Evolutionary conservation across 1,284 basidiomycete species (phyloP).

Genomic region (Cutaneotrichosporon daszewskae): DNA sequence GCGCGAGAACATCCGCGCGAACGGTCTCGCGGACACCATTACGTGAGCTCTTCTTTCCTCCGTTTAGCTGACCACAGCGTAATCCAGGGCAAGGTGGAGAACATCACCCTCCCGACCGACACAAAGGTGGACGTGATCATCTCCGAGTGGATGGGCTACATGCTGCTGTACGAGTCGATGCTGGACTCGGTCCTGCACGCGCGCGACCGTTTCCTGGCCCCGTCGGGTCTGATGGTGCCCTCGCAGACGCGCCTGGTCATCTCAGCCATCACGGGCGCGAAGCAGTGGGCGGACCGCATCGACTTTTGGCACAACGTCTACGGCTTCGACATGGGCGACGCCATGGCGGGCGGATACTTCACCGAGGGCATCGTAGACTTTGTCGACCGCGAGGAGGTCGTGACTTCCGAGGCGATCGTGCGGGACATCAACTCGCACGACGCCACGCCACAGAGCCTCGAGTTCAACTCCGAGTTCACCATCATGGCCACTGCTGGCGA

Average conservation of each 20-base stretch:
- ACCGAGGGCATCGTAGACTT: slow-evolving; percentile 78
- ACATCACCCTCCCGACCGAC: slow-evolving; percentile 63
- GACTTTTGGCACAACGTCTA: slow-evolving; percentile 89
- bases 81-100: slow-evolving; percentile 80
- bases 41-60: slow-evolving; percentile 51
- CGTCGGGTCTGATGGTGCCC: slow-evolving; percentile 79
- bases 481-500: slow-evolving; percentile 58
- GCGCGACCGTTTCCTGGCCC: slow-evolving; percentile 50
- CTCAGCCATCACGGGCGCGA: slow-evolving; percentile 67
- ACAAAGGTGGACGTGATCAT: slow-evolving; percentile 86
- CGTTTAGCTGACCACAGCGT: slow-evolving; percentile 52
- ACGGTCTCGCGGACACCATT: slow-evolving; percentile 69
- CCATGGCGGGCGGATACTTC: slow-evolving; percentile 62
- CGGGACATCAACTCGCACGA: slow-evolving; percentile 67
- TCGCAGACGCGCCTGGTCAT: slow-evolving; percentile 84
- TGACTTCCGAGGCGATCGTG: slow-evolving; percentile 59
- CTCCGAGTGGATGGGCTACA: slow-evolving; percentile 97
- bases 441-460: slow-evolving; percentile 63
- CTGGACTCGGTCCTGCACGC: slow-evolving; percentile 76
- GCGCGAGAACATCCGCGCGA: slow-evolving; percentile 69
- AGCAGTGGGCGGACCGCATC: slow-evolving; percentile 72
- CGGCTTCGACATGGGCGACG: slow-evolving; percentile 71
- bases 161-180: slow-evolving; percentile 92
- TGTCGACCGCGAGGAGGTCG: slow-evolving; percentile 62
- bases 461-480: slow-evolving; percentile 70